Base-by-base conservation (phyloP, 495 filamentous ascomycete genomes). In the Aspergillus nidulans region DNA sequence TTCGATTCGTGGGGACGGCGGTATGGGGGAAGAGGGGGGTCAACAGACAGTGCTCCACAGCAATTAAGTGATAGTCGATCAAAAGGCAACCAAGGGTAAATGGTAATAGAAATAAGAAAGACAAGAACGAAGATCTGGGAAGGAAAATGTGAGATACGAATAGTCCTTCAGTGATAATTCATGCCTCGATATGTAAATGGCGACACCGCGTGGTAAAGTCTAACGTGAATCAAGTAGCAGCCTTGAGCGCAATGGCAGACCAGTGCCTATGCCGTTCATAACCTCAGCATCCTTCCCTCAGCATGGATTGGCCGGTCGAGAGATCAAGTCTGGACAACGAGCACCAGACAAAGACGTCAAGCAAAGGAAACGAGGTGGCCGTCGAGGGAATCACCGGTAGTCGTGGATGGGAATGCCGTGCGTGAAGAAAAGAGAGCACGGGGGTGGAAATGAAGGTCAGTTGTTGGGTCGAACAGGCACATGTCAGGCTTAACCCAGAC, bases 241-340 rank as follows among this genome's bases (percentile, higher is more conserved):
- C 67, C 68, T 65, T 69, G 70, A 72, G 72, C 74, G 73, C 74
- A 76, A 71, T 66, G 64, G 63, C 65, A 75, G 73, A 59, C 67
- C 68, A 68, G 59, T 73, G 71, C 72, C 69, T 70, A 67, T 71
- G 68, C 55, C 64, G 66, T 66, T 77, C 74, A 77, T 77, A 69
- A 66, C 73, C 70, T 77, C 70, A 74, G 65, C 74, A 77, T 77
- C 53, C 53, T 56, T 66, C 65, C 62, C 54, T 65, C 55, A 40
- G 40, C 25, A 26, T 49, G 30, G 43, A 53, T 53, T 41, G 53
- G 54, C 56, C 36, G 58, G 51, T 53, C 43, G 39, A 48, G 44
- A 54, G 49, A 51, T 45, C 34, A 46, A 45, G 57, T 53, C 57
- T 59, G 50, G 48, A 30, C 39, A 50, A 20, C 48, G 26, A 52